Conservation (phyloP, 2,329 filamentous ascomycete species). For the Fusarium mangiferae region DNA sequence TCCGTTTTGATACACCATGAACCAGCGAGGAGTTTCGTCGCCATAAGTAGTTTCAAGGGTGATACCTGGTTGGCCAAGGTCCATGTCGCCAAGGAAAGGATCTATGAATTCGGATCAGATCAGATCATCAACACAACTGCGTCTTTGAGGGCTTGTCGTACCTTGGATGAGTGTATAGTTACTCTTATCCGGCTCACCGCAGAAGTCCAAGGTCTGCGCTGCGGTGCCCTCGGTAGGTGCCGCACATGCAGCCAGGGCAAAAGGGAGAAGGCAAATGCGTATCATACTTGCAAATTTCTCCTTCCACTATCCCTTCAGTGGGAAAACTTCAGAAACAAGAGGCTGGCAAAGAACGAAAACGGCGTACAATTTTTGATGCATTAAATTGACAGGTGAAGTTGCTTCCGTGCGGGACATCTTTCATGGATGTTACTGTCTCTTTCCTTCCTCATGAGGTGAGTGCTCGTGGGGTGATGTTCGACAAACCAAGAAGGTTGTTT, state of each 20-base stretch:
- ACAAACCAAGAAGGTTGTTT: neutral
- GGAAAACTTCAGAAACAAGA: neutral
- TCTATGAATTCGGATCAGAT: neutral
- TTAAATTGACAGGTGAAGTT: too few species aligned
- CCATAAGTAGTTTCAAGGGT: slow-evolving; percentile 8
- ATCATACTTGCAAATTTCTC: neutral
- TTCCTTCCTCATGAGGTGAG: neutral
- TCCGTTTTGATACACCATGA: slow-evolving; percentile 36
- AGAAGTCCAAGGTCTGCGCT: neutral
- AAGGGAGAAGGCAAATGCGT: neutral
- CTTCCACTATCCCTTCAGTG: neutral
- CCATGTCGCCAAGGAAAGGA: slow-evolving; percentile 29
- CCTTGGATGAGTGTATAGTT: slow-evolving; percentile 30
- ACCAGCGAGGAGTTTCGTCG: slow-evolving; percentile 19
- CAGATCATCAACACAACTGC: neutral
- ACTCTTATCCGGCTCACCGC: slow-evolving; percentile 1
- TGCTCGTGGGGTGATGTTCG: neutral
- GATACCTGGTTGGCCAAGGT: slow-evolving; percentile 30
- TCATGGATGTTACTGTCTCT: neutral
- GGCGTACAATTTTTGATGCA: neutral
- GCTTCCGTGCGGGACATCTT: too few species aligned
- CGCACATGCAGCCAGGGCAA: neutral
- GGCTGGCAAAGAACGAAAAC: neutral
- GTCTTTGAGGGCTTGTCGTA: neutral
- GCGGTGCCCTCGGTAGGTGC: neutral